Percentiles rank a stretch among this genome's conserved stretches.
These are phyloP conservation scores for Sporothrix protearum DNA, from an alignment of 2,329 filamentous ascomycete genomes.

Conservation along the genomic window DNA sequence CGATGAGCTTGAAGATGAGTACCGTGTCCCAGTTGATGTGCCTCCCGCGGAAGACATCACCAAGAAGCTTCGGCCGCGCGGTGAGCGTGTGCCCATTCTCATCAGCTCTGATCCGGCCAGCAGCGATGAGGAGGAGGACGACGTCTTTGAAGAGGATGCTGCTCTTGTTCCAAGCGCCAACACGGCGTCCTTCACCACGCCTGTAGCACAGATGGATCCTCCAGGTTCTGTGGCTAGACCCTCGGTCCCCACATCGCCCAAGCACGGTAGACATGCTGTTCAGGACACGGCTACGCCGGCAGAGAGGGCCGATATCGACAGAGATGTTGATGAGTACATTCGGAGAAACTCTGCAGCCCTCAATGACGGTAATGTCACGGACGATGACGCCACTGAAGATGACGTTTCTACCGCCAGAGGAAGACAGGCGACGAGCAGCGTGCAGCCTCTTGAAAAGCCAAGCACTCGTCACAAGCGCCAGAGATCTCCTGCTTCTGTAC, in stretches of 20 bases:
- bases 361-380: too few relatives aligned
- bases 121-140: not conserved
- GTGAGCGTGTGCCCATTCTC: slow-evolving; percentile 18
- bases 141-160: not conserved
- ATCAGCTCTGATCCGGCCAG: slow-evolving; percentile 22
- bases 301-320: not conserved
- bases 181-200: slow-evolving; percentile 5
- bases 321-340: not conserved
- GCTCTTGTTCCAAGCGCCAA: not conserved
- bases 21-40: not conserved
- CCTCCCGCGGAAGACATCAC: not conserved
- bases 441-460: not conserved
- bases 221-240: not conserved
- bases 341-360: not conserved
- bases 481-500: not conserved
- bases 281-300: not conserved
- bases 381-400: too few relatives aligned
- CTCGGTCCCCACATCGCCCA: not conserved
- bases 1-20: not conserved
- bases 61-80: slow-evolving; percentile 21
- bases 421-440: not conserved
- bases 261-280: not conserved
- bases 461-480: not conserved
- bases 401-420: too few relatives aligned
- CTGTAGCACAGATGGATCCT: not conserved